Conservation (phyloP, 1,284 basidiomycete species). For the Melampsora americana region DNA sequence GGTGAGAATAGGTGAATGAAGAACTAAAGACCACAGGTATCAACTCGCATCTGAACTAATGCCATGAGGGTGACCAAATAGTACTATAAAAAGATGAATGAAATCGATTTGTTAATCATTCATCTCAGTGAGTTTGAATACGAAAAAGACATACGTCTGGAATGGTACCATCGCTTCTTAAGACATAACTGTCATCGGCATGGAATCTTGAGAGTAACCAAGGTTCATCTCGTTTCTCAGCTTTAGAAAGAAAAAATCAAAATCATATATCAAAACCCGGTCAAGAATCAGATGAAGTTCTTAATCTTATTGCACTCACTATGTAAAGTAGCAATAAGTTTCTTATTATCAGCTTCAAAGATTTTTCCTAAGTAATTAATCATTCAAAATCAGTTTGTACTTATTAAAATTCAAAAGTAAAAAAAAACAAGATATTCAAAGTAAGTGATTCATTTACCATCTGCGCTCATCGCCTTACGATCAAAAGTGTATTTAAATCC, state of each 20-base stretch:
- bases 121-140: background rate
- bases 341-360: background rate
- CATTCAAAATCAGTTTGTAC: background rate
- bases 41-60: slow-evolving; percentile 2
- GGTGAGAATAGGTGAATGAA: too few species aligned
- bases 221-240: background rate
- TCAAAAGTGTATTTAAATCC: background rate
- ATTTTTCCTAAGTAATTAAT: background rate
- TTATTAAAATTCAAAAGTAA: background rate
- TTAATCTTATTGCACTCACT: background rate
- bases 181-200: background rate
- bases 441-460: background rate
- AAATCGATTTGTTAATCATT: background rate
- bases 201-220: background rate
- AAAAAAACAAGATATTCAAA: background rate
- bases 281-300: background rate
- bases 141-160: background rate
- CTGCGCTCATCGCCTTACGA: background rate
- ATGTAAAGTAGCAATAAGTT: background rate
- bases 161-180: slow-evolving; percentile 1
- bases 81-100: background rate
- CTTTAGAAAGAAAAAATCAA: background rate
- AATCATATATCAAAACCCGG: background rate
- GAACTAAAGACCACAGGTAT: background rate
- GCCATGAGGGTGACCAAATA: slow-evolving; percentile 1